Conservation (phyloP, 495 filamentous ascomycete species). For the Hyaloscypha finlandica region DNA sequence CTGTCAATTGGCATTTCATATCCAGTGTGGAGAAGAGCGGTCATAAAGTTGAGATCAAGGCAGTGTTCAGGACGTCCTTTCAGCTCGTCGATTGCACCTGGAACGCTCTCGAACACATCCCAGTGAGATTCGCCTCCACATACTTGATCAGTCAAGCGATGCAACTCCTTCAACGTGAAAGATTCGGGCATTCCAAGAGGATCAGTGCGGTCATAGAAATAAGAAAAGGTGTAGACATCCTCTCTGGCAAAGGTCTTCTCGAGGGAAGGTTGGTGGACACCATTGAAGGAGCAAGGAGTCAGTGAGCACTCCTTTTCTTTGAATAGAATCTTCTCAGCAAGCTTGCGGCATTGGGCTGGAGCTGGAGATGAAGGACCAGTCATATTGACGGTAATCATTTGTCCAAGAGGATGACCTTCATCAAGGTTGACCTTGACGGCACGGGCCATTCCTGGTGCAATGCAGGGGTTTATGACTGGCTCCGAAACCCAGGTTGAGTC, state of each 20-base stretch:
- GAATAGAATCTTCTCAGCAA: slow-evolving; percentile 87
- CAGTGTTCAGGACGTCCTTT: slow-evolving; percentile 82
- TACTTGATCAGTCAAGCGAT: slow-evolving; percentile 79
- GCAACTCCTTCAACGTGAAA: slow-evolving; percentile 85
- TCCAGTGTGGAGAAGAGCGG: slow-evolving; percentile 87
- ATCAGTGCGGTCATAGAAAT: slow-evolving; percentile 92
- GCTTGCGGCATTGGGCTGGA: slow-evolving; percentile 81
- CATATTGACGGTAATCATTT: slow-evolving; percentile 72
- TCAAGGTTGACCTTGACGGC: slow-evolving; percentile 67
- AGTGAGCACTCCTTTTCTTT: slow-evolving; percentile 84
- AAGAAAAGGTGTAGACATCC: slow-evolving; percentile 95
- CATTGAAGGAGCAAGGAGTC: slow-evolving; percentile 95
- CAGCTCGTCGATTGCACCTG: slow-evolving; percentile 74
- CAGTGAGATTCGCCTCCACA: slow-evolving; percentile 78
- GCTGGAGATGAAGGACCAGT: slow-evolving; percentile 75
- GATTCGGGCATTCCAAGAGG: slow-evolving; percentile 94
- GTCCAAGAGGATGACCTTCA: slow-evolving; percentile 57
- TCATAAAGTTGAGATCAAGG: slow-evolving; percentile 93
- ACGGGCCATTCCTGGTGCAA: slow-evolving; percentile 74
- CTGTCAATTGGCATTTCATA: slow-evolving; percentile 97
- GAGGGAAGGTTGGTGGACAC: slow-evolving; percentile 89
- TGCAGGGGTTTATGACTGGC: slow-evolving; percentile 85
- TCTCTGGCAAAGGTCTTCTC: slow-evolving; percentile 90
- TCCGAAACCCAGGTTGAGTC: slow-evolving; percentile 54
- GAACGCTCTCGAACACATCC: slow-evolving; percentile 73